Conservation (phyloP, 192 early-diverging fungal species). For the Helicostylum pulchrum region DNA sequence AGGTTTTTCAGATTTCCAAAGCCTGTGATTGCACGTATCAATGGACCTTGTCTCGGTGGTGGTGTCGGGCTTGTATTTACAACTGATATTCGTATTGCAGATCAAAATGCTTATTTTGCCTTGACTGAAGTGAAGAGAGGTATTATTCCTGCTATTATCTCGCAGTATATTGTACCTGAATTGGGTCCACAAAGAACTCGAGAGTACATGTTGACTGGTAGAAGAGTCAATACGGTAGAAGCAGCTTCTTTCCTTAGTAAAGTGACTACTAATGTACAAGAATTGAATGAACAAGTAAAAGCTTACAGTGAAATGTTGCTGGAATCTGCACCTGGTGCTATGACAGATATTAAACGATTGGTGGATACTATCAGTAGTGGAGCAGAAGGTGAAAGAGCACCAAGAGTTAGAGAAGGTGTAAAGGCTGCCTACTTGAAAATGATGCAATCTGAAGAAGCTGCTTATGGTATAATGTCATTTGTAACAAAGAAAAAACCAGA, state of each 20-base stretch:
- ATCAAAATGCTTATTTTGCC: conserved; percentile 43
- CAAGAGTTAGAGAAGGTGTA: conserved; percentile 18
- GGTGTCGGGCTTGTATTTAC: conserved; percentile 56
- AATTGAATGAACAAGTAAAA: conserved; percentile 45
- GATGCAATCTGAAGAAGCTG: conserved; percentile 59
- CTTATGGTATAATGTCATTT: conserved; percentile 56
- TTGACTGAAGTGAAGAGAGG: conserved; percentile 61
- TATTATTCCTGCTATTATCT: conserved; percentile 64
- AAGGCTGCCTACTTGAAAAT: conserved; percentile 47
- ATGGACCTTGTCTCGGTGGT: conserved; percentile 64
- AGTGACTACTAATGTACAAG: conserved; percentile 24
- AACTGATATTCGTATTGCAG: conserved; percentile 54
- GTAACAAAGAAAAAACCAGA: conserved; percentile 47
- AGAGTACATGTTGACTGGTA: conserved; percentile 57
- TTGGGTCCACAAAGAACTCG: conserved; percentile 46
- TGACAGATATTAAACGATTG: conserved; percentile 50
- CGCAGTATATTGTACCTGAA: conserved; percentile 58
- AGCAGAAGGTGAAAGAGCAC: conserved; percentile 31
- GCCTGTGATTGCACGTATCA: conserved; percentile 52
- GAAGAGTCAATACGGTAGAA: conserved; percentile 44
- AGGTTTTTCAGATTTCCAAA: conserved; percentile 45
- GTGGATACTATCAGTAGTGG: conserved; percentile 32
- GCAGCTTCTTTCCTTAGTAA: conserved; percentile 37
- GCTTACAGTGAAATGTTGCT: conserved; percentile 41
- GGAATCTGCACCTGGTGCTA: conserved; percentile 47